Percentiles rank a stretch among this genome's conserved stretches.
phyloP scores from a whole-genome alignment of 2,329 filamentous ascomycete species.

The Pyrenophora seminiperda region DNA sequence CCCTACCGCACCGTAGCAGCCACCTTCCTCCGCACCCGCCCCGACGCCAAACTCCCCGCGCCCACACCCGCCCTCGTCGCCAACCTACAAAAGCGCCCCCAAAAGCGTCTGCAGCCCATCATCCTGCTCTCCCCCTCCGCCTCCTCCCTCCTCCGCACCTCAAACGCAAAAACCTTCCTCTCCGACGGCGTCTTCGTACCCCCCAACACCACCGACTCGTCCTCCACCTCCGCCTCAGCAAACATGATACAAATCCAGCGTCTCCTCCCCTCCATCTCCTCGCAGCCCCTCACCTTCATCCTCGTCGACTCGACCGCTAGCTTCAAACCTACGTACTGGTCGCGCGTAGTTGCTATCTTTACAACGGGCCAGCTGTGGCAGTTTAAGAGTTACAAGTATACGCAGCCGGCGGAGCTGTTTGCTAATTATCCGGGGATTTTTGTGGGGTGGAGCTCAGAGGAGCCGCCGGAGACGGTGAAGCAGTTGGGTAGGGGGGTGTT shows the following conservation, averaged over 20 bases:
- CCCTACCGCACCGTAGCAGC: conserved; percentile 86
- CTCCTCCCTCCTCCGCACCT: conserved; percentile 90
- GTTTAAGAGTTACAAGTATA: conserved; percentile 98
- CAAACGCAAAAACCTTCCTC: conserved; percentile 94
- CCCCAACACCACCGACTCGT: conserved; percentile 66
- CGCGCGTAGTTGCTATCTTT: conserved; percentile 91
- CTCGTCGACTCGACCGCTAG: conserved; percentile 90
- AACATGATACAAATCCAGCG: conserved; percentile 89
- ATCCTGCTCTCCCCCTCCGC: conserved; percentile 96
- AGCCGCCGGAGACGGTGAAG: conserved; percentile 75
- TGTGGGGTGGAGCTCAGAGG: conserved; percentile 88
- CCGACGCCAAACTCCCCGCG: conserved; percentile 46
- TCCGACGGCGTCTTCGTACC: conserved; percentile 81
- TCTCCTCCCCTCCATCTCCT: conserved; percentile 69
- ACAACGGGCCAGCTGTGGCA: conserved; percentile 98
- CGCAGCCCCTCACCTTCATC: conserved; percentile 85
- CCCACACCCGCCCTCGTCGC: conserved; percentile 46
- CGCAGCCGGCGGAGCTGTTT: conserved; percentile 85
- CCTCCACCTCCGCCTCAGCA: conserved; percentile 58
- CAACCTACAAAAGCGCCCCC: conserved; percentile 48
- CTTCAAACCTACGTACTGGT: conserved; percentile 99
- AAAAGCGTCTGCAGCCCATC: conserved; percentile 70
- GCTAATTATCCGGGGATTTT: conserved; percentile 84
- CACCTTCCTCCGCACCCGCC: conserved; percentile 68
- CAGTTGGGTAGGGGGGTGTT: conserved; percentile 86